phyloP scores from a whole-genome alignment of 768 basidiomycete genomes.

The Rhodotorula graminis region DNA sequence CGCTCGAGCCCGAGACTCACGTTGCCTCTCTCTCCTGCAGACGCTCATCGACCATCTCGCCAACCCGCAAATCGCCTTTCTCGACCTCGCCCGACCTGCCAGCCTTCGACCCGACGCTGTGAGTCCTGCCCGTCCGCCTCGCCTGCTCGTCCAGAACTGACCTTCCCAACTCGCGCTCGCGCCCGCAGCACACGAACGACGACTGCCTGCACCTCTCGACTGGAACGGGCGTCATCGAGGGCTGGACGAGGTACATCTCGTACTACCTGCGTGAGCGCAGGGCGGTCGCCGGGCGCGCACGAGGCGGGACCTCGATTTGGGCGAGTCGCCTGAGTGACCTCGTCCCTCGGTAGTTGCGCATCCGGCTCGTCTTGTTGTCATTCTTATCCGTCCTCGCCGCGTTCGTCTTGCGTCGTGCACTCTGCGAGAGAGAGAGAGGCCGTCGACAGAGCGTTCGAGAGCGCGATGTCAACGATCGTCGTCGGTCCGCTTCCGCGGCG shows the following conservation, averaged over 20 bases:
- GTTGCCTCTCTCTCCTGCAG: background rate
- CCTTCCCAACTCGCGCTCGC: background rate
- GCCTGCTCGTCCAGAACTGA: background rate
- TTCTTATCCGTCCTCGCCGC: too few relatives aligned
- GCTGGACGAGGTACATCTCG: constrained; percentile 2
- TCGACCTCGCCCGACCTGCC: background rate
- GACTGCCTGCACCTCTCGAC: constrained; percentile 5
- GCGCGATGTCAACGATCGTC: too few relatives aligned
- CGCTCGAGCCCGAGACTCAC: too few relatives aligned
- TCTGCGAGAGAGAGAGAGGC: too few relatives aligned
- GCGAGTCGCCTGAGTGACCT: background rate
- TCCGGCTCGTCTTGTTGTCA: too few relatives aligned
- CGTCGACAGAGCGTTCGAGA: too few relatives aligned
- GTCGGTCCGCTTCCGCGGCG: too few relatives aligned
- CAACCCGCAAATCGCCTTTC: background rate
- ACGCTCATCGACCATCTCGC: background rate
- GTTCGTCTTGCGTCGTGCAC: too few relatives aligned
- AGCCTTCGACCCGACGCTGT: constrained; percentile 3
- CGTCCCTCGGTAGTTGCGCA: too few relatives aligned
- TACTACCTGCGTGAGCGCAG: background rate
- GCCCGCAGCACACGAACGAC: constrained; percentile 9
- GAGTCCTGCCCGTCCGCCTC: background rate
- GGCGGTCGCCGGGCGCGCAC: background rate
- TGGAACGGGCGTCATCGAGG: constrained; percentile 6
- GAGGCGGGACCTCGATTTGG: too few relatives aligned